Evolutionary conservation across 1,284 basidiomycete species (phyloP), one percentile per base, ranked within the genome.

Genomic region (Pulveroboletus sp.): DNA sequence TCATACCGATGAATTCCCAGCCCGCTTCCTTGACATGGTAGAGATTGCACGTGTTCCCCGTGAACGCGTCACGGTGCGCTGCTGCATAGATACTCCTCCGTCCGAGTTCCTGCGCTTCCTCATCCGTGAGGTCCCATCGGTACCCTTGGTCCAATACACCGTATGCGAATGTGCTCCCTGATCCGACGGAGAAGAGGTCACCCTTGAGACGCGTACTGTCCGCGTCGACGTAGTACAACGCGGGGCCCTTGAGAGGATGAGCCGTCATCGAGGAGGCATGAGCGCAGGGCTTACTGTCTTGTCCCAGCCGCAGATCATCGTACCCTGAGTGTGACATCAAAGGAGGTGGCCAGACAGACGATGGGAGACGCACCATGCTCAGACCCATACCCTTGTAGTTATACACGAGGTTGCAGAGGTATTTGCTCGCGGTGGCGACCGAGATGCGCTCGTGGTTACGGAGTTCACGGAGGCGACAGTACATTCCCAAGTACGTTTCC

Each of bases 231-330:
- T 99, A 99, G 78, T 95, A 99, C 39, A 99, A 81, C 15, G 93
- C 86, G n/a, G 96, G 96, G 1, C 97, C 96, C 84, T 91, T 66
- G 26, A 44, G 48, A 47, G 17, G 19, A 45, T 60, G 43, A 57
- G 43, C 36, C 15, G 11, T 52, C 32, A 17, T 53, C 19, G 1
- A 49, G 37, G 39, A 48, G 45, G 26, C 55, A 48, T 42, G 53
- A 26, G 32, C 3, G 4, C 6, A 26, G 32, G 11, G 75, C 87
- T 64, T 61, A 91, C 91, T 12, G 96, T 98, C 81, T 98, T 99
- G 77, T 99, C 97, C 95, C 96, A 99, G 32, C 97, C 97, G 67
- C 95, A 98, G 62, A 99, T 97, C 97, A 99, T 99, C 3, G 97
- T 99, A 56, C 97, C 97, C 93, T 94, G 62, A 47, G 37, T 45